These are phyloP conservation scores for Debaryomyces subglobosus DNA, from an alignment of 1,139 yeast genomes.

Conservation along the genomic window DNA sequence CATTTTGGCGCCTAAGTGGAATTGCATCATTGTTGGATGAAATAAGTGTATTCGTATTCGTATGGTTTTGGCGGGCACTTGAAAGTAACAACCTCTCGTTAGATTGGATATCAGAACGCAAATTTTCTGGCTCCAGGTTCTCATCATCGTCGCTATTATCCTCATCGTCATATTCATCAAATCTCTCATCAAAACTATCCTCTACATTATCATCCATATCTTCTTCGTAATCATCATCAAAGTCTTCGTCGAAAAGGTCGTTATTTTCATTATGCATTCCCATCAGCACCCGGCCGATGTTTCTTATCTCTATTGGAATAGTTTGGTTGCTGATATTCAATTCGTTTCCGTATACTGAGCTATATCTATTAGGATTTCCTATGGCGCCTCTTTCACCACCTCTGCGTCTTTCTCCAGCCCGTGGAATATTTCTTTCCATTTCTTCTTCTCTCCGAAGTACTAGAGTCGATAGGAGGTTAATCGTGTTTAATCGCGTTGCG, in stretches of 20 bases:
- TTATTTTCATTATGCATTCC: conserved; percentile 12
- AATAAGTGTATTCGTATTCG: conserved; percentile 22
- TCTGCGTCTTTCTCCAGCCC: not conserved
- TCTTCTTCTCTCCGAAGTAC: conserved; percentile 5
- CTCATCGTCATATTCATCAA: conserved; percentile 8
- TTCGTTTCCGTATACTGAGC: conserved; percentile 12
- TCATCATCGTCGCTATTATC: conserved; percentile 7
- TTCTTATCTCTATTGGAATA: conserved; percentile 13
- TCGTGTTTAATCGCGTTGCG: conserved; percentile 10
- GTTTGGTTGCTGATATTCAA: conserved; percentile 13
- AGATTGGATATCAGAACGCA: conserved; percentile 20
- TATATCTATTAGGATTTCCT: conserved; percentile 4
- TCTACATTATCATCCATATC: conserved; percentile 9
- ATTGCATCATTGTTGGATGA: conserved; percentile 11
- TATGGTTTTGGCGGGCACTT: conserved; percentile 31
- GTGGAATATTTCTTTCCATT: not conserved
- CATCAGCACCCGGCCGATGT: conserved; percentile 12
- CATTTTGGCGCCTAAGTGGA: conserved; percentile 25
- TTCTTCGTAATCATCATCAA: conserved; percentile 13
- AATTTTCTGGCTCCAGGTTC: conserved; percentile 14
- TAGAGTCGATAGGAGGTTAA: conserved; percentile 12
- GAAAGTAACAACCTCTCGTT: conserved; percentile 30
- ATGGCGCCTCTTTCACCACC: not conserved
- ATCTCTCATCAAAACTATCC: conserved; percentile 8
- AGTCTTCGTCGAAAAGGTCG: conserved; percentile 11